Base-by-base conservation (phyloP, 1,139 yeast species). In the Chernovozyma aurita region DNA sequence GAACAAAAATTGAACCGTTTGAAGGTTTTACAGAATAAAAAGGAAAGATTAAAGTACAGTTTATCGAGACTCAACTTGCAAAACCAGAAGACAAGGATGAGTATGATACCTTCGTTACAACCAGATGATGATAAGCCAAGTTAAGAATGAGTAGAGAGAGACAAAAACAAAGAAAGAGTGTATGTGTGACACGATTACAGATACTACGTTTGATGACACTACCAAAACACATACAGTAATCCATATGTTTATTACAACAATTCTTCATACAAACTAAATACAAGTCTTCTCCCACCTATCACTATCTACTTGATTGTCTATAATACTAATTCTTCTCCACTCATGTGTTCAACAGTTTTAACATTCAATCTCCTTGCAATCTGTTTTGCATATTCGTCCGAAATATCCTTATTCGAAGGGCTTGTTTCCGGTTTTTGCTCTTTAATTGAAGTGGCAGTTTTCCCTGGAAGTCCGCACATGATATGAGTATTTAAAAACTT, bases 391-490 rank as follows among this genome's bases (percentile, higher is more conserved):
- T 77, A 78, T 34, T 63, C 61, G 13, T 57, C 55, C 1, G 80
- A 81, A 2, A 78, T 73, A 3, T 69, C 71, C 31, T 63, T 63
- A 2, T 75, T 61, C 17, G 50, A 47, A 31, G 38, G 45, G 24
- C 38, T 41, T 34, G 35, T 40, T 43, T 49, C 50, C 7, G 50
- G 66, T 50, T 37, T 45, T 28, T 49, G 45, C 20, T 44, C 41
- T 14, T 20, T 21, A 7, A 70, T 50, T 1, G 73, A 65, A 1
- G 73, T 67, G 30, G 75, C 71, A 4, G 40, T 36, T 24, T 75
- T 75, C 9, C 74, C 77, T 0, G 84, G 78, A 30, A 90, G 65
- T 1, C 98, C 98, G 62, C 98, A 94, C 72, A 95, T 87, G 11
- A 78, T 81, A 46, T 85, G 71, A 0, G 73, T 61, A 43, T 86